Conservation (phyloP, 2,329 filamentous ascomycete species). For the Sporothrix euskadiensis region DNA sequence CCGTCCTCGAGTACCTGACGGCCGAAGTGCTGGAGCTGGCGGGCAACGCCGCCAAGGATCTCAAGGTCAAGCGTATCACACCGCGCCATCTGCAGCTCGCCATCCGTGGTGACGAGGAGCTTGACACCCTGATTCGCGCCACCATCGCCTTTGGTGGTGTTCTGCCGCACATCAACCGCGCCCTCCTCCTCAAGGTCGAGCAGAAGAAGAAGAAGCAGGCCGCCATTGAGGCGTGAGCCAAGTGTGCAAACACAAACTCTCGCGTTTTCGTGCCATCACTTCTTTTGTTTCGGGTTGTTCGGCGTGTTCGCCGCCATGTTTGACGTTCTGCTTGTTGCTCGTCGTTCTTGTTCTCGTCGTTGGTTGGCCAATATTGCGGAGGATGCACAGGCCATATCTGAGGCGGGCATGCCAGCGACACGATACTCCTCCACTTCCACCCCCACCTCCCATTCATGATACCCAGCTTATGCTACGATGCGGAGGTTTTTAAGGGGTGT, state of each 20-base stretch:
- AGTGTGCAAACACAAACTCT: no score
- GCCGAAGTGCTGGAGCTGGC: constrained; percentile 97
- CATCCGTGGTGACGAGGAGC: constrained; percentile 96
- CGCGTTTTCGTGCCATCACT: no score
- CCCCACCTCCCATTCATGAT: constrained; percentile 13
- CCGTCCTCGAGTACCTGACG: constrained; percentile 96
- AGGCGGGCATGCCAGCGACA: neutral
- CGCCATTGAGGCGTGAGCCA: constrained; percentile 40
- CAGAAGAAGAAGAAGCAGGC: constrained; percentile 46
- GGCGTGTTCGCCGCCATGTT: neutral
- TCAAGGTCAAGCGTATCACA: constrained; percentile 99
- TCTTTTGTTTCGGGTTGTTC: neutral
- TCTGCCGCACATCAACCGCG: constrained; percentile 97
- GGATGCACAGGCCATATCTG: neutral
- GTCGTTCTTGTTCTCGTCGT: neutral
- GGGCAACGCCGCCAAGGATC: constrained; percentile 97
- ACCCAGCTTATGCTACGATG: constrained; percentile 1
- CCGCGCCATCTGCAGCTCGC: constrained; percentile 96
- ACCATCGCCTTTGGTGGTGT: constrained; percentile 99
- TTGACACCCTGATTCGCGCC: constrained; percentile 94
- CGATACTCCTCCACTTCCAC: neutral
- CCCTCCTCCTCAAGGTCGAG: constrained; percentile 63
- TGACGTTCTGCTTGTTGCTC: neutral
- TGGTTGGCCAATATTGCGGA: neutral
- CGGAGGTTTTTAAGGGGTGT: neutral